Evolutionary conservation across 768 basidiomycete species (phyloP), one percentile per base, ranked within the genome.

Genomic region (Boletus coccyginus): DNA sequence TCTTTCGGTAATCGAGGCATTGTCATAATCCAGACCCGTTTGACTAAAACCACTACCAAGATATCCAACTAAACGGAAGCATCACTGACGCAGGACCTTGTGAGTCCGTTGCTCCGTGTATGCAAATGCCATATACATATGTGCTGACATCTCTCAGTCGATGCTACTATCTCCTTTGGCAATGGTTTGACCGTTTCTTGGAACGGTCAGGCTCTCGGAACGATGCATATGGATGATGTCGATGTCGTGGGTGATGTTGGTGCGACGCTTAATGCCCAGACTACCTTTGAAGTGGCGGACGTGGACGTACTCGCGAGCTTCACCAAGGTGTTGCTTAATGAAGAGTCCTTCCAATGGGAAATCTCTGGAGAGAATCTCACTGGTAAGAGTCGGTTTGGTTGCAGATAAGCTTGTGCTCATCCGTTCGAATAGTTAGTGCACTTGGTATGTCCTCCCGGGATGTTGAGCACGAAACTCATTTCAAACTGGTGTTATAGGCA

Each of bases 41-140:
- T 44, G 27, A 16, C 51, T 61, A 19, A 27, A 66, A 29, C 27
- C 12, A 31, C n/a, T 38, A 14, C 39, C 14, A 51, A 85, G 84
- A 69, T 24, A 77, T 81, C 4, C 69, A 71, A 47, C 68, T 90
- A 52, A 81, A 78, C 33, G 88, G 88, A 24, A 79, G 76, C 29
- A 87, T 90, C 59, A 80, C 77, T 14, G 82, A 88, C 49, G 81
- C 88, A 31, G 88, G 88, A 16, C 88, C 88, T 42, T 90, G 87
- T 88, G 69, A 55, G 85, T 44, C 70, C 35, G 33, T 44, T 39
- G 9, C 38, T 47, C 19, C 24, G 8, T 29, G 19, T 31, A 55
- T 43, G 32, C 19, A 16, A 45, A 19, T 41, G 16, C n/a, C 46
- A 33, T 50, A 13, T 14, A 17, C 39, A 27, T 42, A 35, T 40